Conservation (phyloP, 2,329 filamentous ascomycete genomes). For the Madurella mycetomatis region DNA sequence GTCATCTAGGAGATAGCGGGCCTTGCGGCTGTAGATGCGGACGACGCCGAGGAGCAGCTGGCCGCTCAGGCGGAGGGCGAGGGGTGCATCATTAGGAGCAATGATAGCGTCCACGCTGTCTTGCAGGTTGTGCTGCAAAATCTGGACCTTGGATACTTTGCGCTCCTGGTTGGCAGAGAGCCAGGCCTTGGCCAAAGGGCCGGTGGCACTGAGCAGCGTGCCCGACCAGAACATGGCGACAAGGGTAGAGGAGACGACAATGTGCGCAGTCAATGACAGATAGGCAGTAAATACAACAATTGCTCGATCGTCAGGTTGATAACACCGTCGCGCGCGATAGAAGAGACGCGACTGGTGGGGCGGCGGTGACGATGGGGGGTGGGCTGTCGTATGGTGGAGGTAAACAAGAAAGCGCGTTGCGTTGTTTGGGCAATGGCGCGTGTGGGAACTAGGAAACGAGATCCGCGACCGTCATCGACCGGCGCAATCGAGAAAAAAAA, state of each 20-base stretch:
- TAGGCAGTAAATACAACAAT: constrained; percentile 5
- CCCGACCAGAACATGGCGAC: constrained; percentile 93
- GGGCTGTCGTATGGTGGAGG: constrained; percentile 14
- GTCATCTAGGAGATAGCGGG: constrained; percentile 91
- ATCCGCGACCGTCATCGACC: constrained; percentile 4
- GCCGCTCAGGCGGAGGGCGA: constrained; percentile 89
- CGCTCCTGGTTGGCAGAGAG: constrained; percentile 96
- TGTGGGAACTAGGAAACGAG: background rate
- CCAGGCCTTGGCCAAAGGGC: constrained; percentile 96
- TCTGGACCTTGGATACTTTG: constrained; percentile 96
- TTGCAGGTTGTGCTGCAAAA: constrained; percentile 89
- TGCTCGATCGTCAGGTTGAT: background rate
- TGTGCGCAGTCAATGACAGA: constrained; percentile 1
- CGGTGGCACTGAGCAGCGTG: constrained; percentile 91
- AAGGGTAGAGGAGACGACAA: constrained; percentile 28
- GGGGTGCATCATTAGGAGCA: constrained; percentile 84
- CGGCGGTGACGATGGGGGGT: constrained; percentile 8
- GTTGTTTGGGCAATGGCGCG: constrained; percentile 21
- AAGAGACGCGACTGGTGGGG: constrained; percentile 13
- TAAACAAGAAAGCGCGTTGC: constrained; percentile 25
- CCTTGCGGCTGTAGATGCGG: constrained; percentile 95
- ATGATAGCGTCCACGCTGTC: constrained; percentile 96
- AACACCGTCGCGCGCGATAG: constrained; percentile 2
- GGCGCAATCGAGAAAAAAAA: constrained; percentile 6
- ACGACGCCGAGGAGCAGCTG: constrained; percentile 94